A percentile compares a stretch with the other conserved stretches of the same genome.
Evolutionary conservation across 148 eudicot species (phyloP).

Genomic region (Spergularia marina): DNA sequence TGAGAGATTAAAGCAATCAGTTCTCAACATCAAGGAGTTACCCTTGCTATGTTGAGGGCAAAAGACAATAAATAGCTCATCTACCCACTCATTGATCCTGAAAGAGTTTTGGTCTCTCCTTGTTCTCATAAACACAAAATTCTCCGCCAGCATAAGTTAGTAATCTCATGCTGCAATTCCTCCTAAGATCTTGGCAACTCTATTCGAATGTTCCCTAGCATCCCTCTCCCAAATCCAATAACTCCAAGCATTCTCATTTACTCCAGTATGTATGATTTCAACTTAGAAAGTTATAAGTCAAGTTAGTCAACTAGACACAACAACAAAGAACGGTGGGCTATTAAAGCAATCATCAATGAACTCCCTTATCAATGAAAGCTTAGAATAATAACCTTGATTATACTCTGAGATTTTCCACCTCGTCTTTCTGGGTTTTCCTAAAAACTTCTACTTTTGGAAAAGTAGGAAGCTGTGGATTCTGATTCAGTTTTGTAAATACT

Average conservation of each 20-base stretch:
- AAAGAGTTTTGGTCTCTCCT: background rate
- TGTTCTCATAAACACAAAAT: background rate
- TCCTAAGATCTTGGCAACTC: too few relatives aligned
- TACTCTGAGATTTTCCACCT: too few relatives aligned
- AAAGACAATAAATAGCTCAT: background rate
- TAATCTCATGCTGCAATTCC: too few relatives aligned
- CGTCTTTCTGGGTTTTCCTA: too few relatives aligned
- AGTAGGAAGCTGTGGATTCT: too few relatives aligned
- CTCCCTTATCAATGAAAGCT: too few relatives aligned
- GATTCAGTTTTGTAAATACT: too few relatives aligned
- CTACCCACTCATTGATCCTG: background rate
- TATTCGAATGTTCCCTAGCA: too few relatives aligned
- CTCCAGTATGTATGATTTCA: background rate
- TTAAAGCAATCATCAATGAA: too few relatives aligned
- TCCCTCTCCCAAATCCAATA: background rate
- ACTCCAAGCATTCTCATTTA: background rate
- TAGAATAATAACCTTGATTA: too few relatives aligned
- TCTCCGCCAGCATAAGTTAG: background rate
- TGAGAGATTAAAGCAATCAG: background rate
- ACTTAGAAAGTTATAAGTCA: background rate
- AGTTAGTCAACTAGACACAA: background rate
- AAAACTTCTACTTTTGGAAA: too few relatives aligned
- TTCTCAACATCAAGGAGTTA: background rate
- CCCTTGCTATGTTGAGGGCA: background rate
- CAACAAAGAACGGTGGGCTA: background rate